Conservation (phyloP, 306 rosid species). For the Clitoria ternatea region DNA sequence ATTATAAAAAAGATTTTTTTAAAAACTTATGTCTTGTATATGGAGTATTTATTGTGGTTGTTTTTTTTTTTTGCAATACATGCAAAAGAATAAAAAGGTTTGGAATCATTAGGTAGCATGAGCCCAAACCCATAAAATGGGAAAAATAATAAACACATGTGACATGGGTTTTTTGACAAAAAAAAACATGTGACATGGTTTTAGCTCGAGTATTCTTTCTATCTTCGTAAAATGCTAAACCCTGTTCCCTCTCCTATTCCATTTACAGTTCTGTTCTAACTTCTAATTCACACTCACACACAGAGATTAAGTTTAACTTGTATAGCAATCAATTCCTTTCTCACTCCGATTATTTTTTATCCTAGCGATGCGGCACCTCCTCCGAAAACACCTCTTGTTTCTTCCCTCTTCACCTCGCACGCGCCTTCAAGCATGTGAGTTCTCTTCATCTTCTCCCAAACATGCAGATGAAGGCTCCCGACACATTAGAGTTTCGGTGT, state of each 20-base stretch:
- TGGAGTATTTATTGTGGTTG: too few relatives aligned
- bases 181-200: too few relatives aligned
- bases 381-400: conserved; percentile 14
- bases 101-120: too few relatives aligned
- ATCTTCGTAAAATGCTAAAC: not conserved
- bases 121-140: too few relatives aligned
- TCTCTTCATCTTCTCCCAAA: conserved; percentile 24
- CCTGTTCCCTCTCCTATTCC: too few relatives aligned
- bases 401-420: conserved; percentile 8
- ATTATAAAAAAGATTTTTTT: too few relatives aligned
- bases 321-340: not conserved
- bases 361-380: conserved; percentile 28
- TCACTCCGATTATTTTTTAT: not conserved
- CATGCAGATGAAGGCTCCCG: conserved; percentile 56
- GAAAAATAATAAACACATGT: not conserved
- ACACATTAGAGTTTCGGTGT: conserved; percentile 67
- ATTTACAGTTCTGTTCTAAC: too few relatives aligned
- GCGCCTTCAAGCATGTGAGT: conserved; percentile 21
- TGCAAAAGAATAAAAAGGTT: not conserved
- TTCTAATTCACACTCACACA: too few relatives aligned
- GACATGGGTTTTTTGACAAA: too few relatives aligned
- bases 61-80: too few relatives aligned
- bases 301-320: too few relatives aligned
- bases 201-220: not conserved
- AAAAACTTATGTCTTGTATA: too few relatives aligned